These are phyloP conservation scores for Triticum turgidum DNA, from an alignment of 176 grass and related monocot species.

Conservation along the genomic window DNA sequence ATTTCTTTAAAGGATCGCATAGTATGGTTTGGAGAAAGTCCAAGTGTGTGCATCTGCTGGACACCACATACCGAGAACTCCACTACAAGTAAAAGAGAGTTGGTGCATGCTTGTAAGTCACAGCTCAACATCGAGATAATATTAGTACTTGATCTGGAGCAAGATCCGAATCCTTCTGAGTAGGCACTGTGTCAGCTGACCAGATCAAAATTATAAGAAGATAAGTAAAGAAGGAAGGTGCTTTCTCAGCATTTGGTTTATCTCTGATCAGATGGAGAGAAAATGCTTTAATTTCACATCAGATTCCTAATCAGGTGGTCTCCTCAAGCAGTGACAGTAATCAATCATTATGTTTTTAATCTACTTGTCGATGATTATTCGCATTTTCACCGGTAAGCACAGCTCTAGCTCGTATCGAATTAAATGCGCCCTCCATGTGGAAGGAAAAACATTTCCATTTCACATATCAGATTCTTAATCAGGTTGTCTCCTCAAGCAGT, in stretches of 20 bases:
- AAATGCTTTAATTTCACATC: background rate
- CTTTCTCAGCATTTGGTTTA: slow-evolving; percentile 29
- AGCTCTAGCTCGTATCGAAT: background rate
- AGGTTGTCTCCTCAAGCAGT: background rate
- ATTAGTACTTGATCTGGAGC: background rate
- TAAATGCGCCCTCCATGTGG: background rate
- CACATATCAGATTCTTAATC: slow-evolving; percentile 5
- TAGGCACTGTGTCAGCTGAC: slow-evolving; percentile 29
- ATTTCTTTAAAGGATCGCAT: background rate
- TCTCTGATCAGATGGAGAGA: background rate
- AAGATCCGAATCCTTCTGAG: slow-evolving; percentile 1
- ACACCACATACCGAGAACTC: background rate
- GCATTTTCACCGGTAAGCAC: no score
- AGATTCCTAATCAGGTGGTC: slow-evolving; percentile 8
- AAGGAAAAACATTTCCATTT: background rate
- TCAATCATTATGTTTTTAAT: no score
- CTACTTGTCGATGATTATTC: no score
- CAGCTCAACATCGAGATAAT: slow-evolving; percentile 1
- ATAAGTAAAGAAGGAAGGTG: slow-evolving; percentile 12
- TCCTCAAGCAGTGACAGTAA: background rate
- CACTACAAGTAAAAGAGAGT: background rate
- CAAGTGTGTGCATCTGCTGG: background rate
- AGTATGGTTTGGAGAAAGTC: background rate
- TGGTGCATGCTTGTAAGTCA: background rate
- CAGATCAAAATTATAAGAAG: slow-evolving; percentile 36